Evolutionary conservation across 495 filamentous ascomycete genomes (phyloP).

Genomic region (Trichocladium antarcticum): DNA sequence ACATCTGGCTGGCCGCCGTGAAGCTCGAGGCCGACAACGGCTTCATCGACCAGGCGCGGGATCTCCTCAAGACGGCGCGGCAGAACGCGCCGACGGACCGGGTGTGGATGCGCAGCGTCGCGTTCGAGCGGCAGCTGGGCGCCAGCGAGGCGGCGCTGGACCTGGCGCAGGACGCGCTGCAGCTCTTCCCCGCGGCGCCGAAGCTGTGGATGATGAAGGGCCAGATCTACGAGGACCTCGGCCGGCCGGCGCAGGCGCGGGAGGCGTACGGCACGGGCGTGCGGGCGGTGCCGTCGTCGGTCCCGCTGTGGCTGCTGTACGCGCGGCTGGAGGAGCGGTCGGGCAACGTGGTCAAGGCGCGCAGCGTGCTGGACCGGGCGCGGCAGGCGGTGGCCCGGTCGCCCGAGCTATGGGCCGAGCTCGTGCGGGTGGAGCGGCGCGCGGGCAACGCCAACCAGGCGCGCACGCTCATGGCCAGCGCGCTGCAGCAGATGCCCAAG

Average conservation of each 20-base stretch:
- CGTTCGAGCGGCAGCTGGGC: slow-evolving; percentile 76
- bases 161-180: slow-evolving; percentile 75
- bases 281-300: slow-evolving; percentile 68
- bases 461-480: slow-evolving; percentile 81
- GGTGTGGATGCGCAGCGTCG: slow-evolving; percentile 90
- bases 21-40: slow-evolving; percentile 85
- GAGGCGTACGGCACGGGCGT: slow-evolving; percentile 88
- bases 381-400: slow-evolving; percentile 75
- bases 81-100: slow-evolving; percentile 84
- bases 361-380: slow-evolving; percentile 82
- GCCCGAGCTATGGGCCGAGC: slow-evolving; percentile 79
- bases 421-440: slow-evolving; percentile 83
- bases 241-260: slow-evolving; percentile 68
- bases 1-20: slow-evolving; percentile 92
- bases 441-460: slow-evolving; percentile 74
- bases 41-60: slow-evolving; percentile 66
- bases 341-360: slow-evolving; percentile 79
- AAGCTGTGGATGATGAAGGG: slow-evolving; percentile 99
- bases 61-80: slow-evolving; percentile 68
- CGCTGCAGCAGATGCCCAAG: slow-evolving; percentile 79
- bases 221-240: slow-evolving; percentile 80
- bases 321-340: slow-evolving; percentile 76
- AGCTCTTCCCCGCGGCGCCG: slow-evolving; percentile 72
- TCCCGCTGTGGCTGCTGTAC: slow-evolving; percentile 82
- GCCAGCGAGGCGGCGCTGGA: slow-evolving; percentile 71